Percentiles rank a stretch among this genome's conserved stretches.
These are phyloP conservation scores for Heliamphora pulchella DNA, from an alignment of 179 eudicot genomes.

Conservation along the genomic window DNA sequence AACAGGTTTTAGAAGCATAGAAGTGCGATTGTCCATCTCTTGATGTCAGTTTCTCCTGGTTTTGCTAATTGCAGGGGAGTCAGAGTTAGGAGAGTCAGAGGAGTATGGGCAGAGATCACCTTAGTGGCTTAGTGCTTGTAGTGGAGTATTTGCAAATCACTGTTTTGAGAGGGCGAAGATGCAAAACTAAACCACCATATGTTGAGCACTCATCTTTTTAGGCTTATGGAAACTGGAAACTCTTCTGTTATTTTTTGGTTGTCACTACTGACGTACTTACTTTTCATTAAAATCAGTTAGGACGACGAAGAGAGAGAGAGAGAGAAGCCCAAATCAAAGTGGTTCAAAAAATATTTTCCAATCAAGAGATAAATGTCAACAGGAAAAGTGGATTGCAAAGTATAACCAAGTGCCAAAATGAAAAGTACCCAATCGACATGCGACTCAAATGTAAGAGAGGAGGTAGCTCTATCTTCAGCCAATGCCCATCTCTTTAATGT, in stretches of 20 bases:
- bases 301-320: neutral
- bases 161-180: neutral
- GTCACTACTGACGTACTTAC: neutral
- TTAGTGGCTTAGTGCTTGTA: neutral
- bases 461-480: constrained; percentile 60
- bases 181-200: neutral
- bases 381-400: neutral
- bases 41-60: neutral
- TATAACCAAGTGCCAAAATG: constrained; percentile 15
- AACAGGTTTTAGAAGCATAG: neutral
- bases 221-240: neutral
- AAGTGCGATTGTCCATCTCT: neutral
- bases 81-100: neutral
- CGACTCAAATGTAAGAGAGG: constrained; percentile 92
- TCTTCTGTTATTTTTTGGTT: neutral
- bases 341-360: neutral
- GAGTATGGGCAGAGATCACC: neutral
- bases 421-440: constrained; percentile 91
- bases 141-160: neutral
- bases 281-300: neutral
- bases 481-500: constrained; percentile 89
- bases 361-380: neutral
- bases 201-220: neutral
- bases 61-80: neutral
- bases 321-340: neutral